Base-by-base conservation (phyloP, 768 basidiomycete species). In the Termitomyces sp. region DNA sequence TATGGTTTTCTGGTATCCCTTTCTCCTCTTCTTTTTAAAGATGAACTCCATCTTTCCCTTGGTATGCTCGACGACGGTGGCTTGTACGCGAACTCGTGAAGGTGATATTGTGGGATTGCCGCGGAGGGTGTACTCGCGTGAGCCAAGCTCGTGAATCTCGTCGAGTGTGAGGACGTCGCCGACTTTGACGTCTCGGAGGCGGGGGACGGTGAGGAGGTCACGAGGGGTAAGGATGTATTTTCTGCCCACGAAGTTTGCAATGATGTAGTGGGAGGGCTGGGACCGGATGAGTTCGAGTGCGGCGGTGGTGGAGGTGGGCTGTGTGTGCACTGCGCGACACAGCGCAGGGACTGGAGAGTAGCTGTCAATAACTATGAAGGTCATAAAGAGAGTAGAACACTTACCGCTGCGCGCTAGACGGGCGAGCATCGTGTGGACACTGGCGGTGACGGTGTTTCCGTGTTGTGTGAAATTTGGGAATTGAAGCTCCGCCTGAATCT, bases 11-110 rank as follows among this genome's bases (percentile, higher is more conserved):
- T 91, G 85, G 76, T 98, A 98, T 10, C 96, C 95, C 79, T 98
- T 98, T 86, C 97, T 87, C 75, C 95, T 79, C 80, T 98, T 99
- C 79, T 95, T 96, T 81, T 98, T 97, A 76, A 95, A 85, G 55
- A 91, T 90, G 65, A 79, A 82, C 74, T 96, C 91, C 91, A 98
- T 89, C 53, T 83, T 82, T 8, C 93, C 91, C 72, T 95, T 98
- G 43, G 97, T 98, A 70, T 99, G 96, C 74, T 99, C 97, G 46
- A 98, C 75, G n/a, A 99, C 94, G 22, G 93, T 97, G 18, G 95
- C 88, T 63, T 89, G 79, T 40, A 95, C 88, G 60, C 80, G 80
- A 63, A 97, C 86, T 39, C 82, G 77, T 55, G 79, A 76, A 5
- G 82, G 67, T 0, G 91, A 84, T 37, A 97, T 81, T 67, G 78